Evolutionary conservation across 2,329 filamentous ascomycete species (phyloP).

Genomic region (Colletotrichum noveboracense): DNA sequence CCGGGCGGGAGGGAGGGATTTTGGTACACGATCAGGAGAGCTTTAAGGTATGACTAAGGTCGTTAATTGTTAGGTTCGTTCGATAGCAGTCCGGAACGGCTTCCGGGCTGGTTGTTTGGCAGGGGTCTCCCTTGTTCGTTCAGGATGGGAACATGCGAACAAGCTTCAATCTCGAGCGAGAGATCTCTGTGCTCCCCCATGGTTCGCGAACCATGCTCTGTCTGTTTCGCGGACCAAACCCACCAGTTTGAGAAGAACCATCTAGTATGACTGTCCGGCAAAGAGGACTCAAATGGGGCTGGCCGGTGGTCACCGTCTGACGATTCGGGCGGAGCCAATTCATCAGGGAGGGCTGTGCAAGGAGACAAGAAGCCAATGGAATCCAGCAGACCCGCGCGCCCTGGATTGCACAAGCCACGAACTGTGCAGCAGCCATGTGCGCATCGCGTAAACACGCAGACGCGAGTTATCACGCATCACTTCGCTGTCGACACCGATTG

Average conservation of each 20-base stretch:
- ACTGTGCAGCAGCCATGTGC: neutral
- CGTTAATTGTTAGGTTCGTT: neutral
- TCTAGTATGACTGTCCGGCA: neutral
- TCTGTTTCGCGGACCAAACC: neutral
- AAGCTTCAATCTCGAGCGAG: neutral
- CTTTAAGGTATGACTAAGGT: neutral
- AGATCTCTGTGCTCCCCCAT: neutral
- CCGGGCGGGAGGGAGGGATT: neutral
- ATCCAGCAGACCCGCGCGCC: neutral
- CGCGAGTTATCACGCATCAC: neutral
- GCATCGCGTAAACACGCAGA: neutral
- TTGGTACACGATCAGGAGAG: neutral
- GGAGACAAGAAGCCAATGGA: neutral
- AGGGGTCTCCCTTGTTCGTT: neutral
- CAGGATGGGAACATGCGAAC: neutral
- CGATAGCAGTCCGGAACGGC: neutral
- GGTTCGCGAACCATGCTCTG: neutral
- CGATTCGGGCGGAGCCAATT: neutral
- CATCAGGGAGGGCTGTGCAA: neutral
- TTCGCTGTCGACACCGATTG: neutral
- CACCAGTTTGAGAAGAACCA: neutral
- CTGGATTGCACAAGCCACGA: neutral
- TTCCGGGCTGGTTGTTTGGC: neutral
- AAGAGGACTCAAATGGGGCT: neutral
- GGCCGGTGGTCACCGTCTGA: neutral